A percentile compares a stretch with the other conserved stretches of the same genome.
phyloP scores from a whole-genome alignment of 306 rosid genomes.

The Vicia faba region DNA sequence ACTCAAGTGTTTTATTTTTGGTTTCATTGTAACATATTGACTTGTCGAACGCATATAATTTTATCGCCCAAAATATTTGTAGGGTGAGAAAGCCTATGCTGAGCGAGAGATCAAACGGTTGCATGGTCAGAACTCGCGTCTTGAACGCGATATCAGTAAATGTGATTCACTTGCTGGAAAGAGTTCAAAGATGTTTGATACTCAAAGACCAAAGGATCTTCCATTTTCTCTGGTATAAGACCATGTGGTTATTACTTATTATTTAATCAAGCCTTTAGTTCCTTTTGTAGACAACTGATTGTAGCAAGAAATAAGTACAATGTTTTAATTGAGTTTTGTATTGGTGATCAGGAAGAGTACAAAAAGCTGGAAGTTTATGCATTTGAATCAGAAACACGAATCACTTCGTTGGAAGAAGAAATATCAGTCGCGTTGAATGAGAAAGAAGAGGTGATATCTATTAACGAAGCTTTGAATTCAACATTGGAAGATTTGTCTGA shows the following conservation, averaged over 20 bases:
- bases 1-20: slow-evolving; percentile 23
- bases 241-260: slow-evolving; percentile 36
- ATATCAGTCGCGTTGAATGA: slow-evolving; percentile 50
- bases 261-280: slow-evolving; percentile 21
- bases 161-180: slow-evolving; percentile 77
- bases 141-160: slow-evolving; percentile 77
- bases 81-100: slow-evolving; percentile 80
- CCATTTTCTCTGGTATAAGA: slow-evolving; percentile 52
- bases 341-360: slow-evolving; percentile 69
- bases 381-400: slow-evolving; percentile 73
- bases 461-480: slow-evolving; percentile 60
- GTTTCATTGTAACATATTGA: slow-evolving; percentile 30
- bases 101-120: slow-evolving; percentile 82
- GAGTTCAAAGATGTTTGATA: slow-evolving; percentile 63
- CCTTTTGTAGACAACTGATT: slow-evolving; percentile 3
- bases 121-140: slow-evolving; percentile 76
- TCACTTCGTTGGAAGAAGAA: slow-evolving; percentile 68
- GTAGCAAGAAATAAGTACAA: slow-evolving; percentile 4
- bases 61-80: slow-evolving; percentile 35
- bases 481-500: slow-evolving; percentile 64
- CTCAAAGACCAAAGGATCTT: slow-evolving; percentile 56
- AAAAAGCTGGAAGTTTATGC: slow-evolving; percentile 64
- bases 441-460: slow-evolving; percentile 61
- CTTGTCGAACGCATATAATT: slow-evolving; percentile 25
- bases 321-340: neutral